Conservation (phyloP, 495 filamentous ascomycete species). For the Polyplosphaeria fusca region DNA sequence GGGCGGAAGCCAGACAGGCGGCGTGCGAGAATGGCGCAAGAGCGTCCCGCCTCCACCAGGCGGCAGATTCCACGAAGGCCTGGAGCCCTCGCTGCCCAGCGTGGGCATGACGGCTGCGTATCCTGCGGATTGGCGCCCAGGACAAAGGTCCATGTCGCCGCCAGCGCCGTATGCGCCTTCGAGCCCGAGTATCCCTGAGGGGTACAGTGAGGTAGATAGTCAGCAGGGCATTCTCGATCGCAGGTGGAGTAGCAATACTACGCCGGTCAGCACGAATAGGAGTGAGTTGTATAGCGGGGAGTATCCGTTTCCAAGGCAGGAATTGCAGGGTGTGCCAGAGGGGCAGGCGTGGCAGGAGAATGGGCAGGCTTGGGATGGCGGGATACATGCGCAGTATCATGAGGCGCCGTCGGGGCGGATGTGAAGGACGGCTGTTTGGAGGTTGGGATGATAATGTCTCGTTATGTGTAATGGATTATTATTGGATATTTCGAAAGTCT, state of each 20-base stretch:
- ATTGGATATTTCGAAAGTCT: no score
- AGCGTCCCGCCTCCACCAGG: background rate
- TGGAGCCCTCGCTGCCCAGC: slow-evolving; percentile 7
- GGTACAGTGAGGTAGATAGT: slow-evolving; percentile 4
- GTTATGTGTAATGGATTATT: no score
- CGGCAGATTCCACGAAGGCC: background rate
- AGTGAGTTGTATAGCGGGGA: slow-evolving; percentile 7
- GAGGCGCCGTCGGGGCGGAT: background rate
- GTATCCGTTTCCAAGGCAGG: slow-evolving; percentile 1
- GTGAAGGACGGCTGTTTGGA: no score
- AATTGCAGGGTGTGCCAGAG: slow-evolving; percentile 5
- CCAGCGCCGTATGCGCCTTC: background rate
- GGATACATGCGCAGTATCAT: background rate
- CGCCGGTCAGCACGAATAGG: background rate
- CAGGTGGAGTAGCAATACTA: background rate
- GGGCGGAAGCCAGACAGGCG: background rate
- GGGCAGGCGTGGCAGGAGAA: background rate
- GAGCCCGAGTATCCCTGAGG: background rate
- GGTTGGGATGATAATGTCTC: no score
- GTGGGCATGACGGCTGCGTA: background rate
- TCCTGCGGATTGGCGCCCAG: slow-evolving; percentile 1
- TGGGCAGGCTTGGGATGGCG: no score
- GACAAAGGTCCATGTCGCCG: background rate
- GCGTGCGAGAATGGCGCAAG: background rate
- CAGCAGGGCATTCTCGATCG: background rate